phyloP scores from a whole-genome alignment of 140 eudicot species.

The Stevia rebaudiana region DNA sequence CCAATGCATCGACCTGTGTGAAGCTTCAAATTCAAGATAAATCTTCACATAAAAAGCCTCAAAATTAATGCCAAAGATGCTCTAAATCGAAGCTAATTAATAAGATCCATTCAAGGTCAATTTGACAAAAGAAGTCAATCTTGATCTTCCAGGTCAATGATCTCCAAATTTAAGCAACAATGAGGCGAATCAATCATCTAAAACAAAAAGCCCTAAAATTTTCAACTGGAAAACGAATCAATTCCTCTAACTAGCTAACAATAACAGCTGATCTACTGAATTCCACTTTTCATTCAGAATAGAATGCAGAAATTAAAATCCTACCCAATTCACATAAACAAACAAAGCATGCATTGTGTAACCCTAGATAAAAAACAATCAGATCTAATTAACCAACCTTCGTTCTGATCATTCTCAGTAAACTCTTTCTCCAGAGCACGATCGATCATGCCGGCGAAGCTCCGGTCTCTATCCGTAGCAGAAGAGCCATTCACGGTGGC shows the following conservation, averaged over 20 bases:
- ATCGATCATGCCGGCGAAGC: constrained; percentile 86
- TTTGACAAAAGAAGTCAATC: constrained; percentile 25
- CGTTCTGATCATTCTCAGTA: constrained; percentile 65
- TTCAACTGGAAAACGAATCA: background rate
- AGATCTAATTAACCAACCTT: constrained; percentile 57
- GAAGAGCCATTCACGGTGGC: constrained; percentile 33
- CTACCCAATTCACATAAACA: background rate
- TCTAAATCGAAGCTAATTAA: background rate
- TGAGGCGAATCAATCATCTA: background rate
- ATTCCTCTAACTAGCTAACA: constrained; percentile 4
- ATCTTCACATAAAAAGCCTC: background rate
- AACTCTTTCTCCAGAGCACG: constrained; percentile 86
- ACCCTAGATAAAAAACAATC: constrained; percentile 14
- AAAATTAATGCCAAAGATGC: background rate
- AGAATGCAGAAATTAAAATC: constrained; percentile 6
- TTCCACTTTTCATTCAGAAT: background rate
- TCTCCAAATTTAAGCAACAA: constrained; percentile 12
- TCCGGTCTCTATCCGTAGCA: constrained; percentile 44
- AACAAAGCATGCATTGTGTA: constrained; percentile 9
- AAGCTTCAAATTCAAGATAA: constrained; percentile 17
- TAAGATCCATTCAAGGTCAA: constrained; percentile 14
- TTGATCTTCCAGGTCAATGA: constrained; percentile 14
- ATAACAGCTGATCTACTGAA: constrained; percentile 11
- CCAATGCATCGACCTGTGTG: background rate
- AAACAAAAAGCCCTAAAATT: constrained; percentile 13